Base-by-base conservation (phyloP, 139 green algal genomes). In the Chlorokybus atmophyticus region DNA sequence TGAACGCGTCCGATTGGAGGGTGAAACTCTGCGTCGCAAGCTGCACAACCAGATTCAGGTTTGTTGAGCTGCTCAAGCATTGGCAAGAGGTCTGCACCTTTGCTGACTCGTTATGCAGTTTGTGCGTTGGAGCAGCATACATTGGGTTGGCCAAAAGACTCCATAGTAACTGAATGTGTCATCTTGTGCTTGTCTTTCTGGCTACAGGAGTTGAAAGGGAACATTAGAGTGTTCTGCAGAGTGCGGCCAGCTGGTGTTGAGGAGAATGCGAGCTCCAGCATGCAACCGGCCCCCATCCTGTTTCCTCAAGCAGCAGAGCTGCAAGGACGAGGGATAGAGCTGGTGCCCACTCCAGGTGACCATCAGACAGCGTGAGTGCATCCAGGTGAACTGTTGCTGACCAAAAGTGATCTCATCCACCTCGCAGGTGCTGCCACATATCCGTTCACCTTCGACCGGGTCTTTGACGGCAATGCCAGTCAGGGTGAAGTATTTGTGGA, bases 161-260 rank as follows among this genome's bases (percentile, higher is more conserved):
- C n/a, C n/a, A n/a, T n/a, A n/a, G n/a, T n/a, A n/a, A n/a, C n/a
- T n/a, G n/a, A n/a, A n/a, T n/a, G n/a, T n/a, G n/a, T n/a, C 21
- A 40, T 4, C n/a, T 6, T 17, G 7, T 6, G 49, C 1, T 6
- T 2, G 27, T 25, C 6, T 3, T 19, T 17, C 40, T 30, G 5
- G 23, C 4, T 51, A 54, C 77, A 88, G 80, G 83, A 93, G 71
- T 72, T 94, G 29, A 90, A 90, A 51, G 87, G 87, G 56, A 95
- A 95, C 74, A 91, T 95, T 57, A 73, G 87, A 3, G 87, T 95
- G n/a, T 94, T 93, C 71, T 85, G 79, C 62, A 74, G 87, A 1
- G 81, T 94, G 38, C 70, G 86, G 0, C 87, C 87, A 23, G 69
- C 62, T 29, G 27, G 27, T 4, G 40, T 55, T 30, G n/a, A 25